phyloP scores from a whole-genome alignment of 129 eudicot species.

The Smallanthus sonchifolius region DNA sequence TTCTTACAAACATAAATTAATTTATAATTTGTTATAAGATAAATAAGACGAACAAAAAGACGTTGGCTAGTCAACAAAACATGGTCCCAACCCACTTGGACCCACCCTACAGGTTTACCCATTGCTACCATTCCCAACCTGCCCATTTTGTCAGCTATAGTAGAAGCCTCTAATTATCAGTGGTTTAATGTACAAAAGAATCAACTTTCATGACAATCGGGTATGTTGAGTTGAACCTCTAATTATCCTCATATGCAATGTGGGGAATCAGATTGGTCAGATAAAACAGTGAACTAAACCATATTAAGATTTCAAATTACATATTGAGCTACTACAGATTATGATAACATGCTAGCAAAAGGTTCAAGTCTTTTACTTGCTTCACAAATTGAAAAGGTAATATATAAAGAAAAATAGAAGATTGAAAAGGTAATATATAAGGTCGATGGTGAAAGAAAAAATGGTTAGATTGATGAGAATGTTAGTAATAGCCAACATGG shows the following conservation, averaged over 20 bases:
- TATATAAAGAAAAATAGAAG: no score
- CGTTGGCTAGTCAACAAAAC: not conserved
- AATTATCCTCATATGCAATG: not conserved
- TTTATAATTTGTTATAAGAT: not conserved
- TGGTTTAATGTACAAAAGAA: not conserved
- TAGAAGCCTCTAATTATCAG: not conserved
- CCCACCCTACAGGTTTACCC: not conserved
- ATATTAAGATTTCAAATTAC: not conserved
- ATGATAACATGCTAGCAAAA: not conserved
- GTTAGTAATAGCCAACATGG: not conserved
- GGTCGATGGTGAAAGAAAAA: not conserved
- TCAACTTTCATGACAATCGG: not conserved
- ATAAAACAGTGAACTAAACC: not conserved
- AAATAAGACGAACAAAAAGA: not conserved
- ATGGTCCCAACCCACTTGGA: not conserved
- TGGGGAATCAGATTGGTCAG: not conserved
- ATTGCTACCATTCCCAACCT: not conserved
- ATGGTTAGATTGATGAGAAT: not conserved
- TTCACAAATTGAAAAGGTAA: no score
- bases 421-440: not conserved
- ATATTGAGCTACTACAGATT: not conserved
- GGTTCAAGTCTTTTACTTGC: no score
- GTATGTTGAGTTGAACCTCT: not conserved
- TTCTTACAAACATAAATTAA: not conserved
- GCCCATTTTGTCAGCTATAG: not conserved